phyloP scores from a whole-genome alignment of 495 filamentous ascomycete genomes.

The Hypoxylon lienhwacheense region DNA sequence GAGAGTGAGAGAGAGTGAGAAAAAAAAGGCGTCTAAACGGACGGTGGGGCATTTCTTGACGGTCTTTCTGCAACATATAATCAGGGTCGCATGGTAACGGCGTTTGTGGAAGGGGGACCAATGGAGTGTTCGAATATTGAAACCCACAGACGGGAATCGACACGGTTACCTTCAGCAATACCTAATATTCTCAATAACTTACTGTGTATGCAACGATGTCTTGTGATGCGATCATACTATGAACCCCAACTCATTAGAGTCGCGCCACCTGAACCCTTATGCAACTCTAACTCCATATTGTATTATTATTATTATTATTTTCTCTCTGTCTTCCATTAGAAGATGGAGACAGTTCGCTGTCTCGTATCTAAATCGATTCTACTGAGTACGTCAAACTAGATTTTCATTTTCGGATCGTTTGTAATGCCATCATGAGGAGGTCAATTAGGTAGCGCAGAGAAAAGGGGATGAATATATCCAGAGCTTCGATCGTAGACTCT shows the following conservation, averaged over 20 bases:
- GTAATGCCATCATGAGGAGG: no score
- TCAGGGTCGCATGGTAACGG: constrained; percentile 30
- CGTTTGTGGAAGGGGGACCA: constrained; percentile 23
- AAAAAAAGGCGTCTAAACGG: constrained; percentile 20
- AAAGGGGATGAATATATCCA: no score
- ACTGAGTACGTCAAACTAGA: no score
- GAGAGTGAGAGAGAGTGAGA: constrained; percentile 1
- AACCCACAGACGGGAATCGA: no score
- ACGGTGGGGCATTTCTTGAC: constrained; percentile 16
- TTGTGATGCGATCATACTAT: constrained; percentile 2
- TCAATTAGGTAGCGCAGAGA: no score
- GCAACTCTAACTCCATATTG: not conserved
- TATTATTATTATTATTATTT: no score
- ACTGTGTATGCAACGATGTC: constrained; percentile 7
- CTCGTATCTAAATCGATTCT: no score
- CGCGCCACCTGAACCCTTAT: constrained; percentile 16
- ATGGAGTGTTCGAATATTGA: no score
- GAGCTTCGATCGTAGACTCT: no score
- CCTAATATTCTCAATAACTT: constrained; percentile 13
- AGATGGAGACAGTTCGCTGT: no score
- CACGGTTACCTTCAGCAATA: no score
- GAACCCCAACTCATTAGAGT: constrained; percentile 14
- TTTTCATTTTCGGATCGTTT: no score
- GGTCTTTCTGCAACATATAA: constrained; percentile 17
- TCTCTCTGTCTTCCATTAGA: not conserved